Evolutionary conservation across 495 filamentous ascomycete species (phyloP).

Genomic region (Penicillium crystallinum): DNA sequence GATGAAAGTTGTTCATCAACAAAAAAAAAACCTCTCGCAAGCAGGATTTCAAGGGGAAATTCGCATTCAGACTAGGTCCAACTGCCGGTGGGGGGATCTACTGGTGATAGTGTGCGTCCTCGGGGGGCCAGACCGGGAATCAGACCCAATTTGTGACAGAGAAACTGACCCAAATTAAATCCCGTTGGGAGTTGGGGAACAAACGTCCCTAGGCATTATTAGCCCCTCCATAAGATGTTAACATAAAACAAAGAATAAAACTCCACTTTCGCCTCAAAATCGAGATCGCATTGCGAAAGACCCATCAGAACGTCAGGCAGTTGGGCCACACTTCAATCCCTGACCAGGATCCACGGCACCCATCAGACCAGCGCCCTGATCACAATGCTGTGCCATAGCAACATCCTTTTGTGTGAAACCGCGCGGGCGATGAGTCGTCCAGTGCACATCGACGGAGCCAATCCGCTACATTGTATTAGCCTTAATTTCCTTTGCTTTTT

Average conservation of each 20-base stretch:
- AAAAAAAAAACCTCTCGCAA: conserved; percentile 6
- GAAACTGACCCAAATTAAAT: neutral
- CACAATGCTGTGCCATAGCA: conserved; percentile 60
- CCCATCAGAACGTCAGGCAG: neutral
- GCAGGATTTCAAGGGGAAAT: conserved; percentile 12
- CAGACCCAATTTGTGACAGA: neutral
- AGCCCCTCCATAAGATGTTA: neutral
- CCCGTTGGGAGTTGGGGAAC: neutral
- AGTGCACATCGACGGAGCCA: conserved; percentile 48
- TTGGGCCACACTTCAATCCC: conserved; percentile 33
- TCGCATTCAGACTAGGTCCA: conserved; percentile 6
- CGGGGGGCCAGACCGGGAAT: neutral
- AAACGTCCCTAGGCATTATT: neutral
- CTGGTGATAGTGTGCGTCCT: neutral
- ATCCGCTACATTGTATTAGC: conserved; percentile 28
- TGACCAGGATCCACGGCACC: conserved; percentile 34
- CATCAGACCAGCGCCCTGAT: conserved; percentile 46
- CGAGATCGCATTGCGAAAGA: neutral
- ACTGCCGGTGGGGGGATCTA: conserved; percentile 12
- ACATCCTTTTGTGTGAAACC: conserved; percentile 69
- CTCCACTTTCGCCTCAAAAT: neutral
- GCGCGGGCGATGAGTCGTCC: conserved; percentile 69
- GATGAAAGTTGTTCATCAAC: neutral
- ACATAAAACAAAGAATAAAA: neutral
- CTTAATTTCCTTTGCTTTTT: conserved; percentile 5